phyloP scores from a whole-genome alignment of 163 green algal genomes.

The Chloroidium sp. region DNA sequence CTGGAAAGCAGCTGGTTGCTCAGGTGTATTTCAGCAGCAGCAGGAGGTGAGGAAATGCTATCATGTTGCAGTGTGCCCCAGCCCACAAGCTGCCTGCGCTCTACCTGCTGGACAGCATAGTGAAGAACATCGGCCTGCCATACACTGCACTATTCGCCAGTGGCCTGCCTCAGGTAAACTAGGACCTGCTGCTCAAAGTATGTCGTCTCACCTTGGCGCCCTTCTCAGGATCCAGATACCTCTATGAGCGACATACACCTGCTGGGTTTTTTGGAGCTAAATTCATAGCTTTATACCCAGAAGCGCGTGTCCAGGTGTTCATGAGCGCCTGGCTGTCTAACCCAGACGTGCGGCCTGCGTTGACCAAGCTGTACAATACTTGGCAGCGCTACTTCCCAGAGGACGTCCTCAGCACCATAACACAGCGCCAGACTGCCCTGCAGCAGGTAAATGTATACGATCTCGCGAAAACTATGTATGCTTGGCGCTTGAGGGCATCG shows the following conservation, averaged over 20 bases:
- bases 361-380: constrained; percentile 36
- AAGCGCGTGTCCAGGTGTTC: constrained; percentile 28
- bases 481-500: too few species aligned
- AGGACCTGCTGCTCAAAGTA: too few species aligned
- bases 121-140: constrained; percentile 53
- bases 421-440: not conserved
- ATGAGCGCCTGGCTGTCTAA: constrained; percentile 15
- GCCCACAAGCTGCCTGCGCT: constrained; percentile 47
- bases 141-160: constrained; percentile 40
- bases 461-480: too few species aligned
- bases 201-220: too few species aligned
- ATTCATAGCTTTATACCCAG: too few species aligned
- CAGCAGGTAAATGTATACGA: not conserved
- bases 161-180: constrained; percentile 30
- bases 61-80: constrained; percentile 30
- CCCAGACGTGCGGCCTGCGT: constrained; percentile 5
- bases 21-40: too few species aligned
- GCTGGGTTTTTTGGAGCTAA: too few species aligned
- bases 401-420: not conserved
- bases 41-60: too few species aligned
- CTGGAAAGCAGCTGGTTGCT: too few species aligned
- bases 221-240: too few species aligned
- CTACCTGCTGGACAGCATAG: constrained; percentile 66
- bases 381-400: constrained; percentile 39
- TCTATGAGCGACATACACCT: not conserved